Evolutionary conservation across 2,329 filamentous ascomycete species (phyloP).

Genomic region (Tolypocladium album): DNA sequence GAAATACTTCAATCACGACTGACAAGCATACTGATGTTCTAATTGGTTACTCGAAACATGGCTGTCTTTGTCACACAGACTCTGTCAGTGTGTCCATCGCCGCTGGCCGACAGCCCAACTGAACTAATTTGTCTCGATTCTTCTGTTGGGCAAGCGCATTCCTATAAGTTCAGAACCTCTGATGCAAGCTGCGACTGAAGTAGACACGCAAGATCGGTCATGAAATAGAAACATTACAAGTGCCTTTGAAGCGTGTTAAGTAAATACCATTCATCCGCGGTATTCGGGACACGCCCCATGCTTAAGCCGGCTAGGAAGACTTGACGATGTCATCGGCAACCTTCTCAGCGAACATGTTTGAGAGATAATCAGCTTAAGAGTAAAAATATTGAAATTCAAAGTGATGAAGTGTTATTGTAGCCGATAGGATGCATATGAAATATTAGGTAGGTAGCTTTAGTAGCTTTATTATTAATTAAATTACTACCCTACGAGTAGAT

Average conservation of each 20-base stretch:
- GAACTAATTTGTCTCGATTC: background rate
- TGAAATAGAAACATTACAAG: background rate
- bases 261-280: background rate
- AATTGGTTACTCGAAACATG: too few species aligned
- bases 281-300: background rate
- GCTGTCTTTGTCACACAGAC: background rate
- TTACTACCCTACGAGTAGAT: too few species aligned
- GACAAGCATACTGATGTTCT: background rate
- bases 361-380: background rate
- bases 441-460: too few species aligned
- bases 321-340: background rate
- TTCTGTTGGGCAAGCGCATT: too few species aligned
- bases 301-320: background rate
- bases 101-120: background rate
- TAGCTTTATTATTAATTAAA: too few species aligned
- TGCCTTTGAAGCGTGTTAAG: background rate
- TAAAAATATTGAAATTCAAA: background rate
- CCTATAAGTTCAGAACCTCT: too few species aligned
- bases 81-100: background rate
- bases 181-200: background rate
- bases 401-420: background rate
- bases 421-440: too few species aligned
- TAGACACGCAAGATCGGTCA: background rate
- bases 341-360: background rate
- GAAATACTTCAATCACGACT: background rate